These are phyloP conservation scores for Colletotrichum echinochloae DNA, from an alignment of 2,329 filamentous ascomycete genomes.

Conservation along the genomic window DNA sequence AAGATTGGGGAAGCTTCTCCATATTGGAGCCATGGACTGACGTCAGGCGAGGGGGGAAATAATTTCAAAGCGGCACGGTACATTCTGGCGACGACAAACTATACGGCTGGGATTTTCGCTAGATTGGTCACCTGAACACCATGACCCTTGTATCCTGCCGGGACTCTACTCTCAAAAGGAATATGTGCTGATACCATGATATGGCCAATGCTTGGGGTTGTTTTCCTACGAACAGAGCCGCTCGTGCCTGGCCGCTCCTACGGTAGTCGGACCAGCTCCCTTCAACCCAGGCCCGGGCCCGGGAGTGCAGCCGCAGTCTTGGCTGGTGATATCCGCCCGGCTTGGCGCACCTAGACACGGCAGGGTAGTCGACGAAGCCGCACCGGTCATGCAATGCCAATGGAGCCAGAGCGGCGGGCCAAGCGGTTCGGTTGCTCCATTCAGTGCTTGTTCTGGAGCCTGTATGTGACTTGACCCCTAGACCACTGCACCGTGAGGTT, in stretches of 20 bases:
- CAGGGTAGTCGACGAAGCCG: slow-evolving; percentile 2
- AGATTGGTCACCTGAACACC: neutral
- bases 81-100: neutral
- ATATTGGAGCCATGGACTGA: neutral
- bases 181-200: neutral
- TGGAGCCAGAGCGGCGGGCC: slow-evolving; percentile 6
- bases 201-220: neutral
- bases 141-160: neutral
- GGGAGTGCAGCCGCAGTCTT: slow-evolving; percentile 10
- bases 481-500: neutral
- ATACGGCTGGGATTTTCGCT: neutral
- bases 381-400: neutral
- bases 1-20: slow-evolving; percentile 7
- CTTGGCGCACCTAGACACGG: slow-evolving; percentile 4
- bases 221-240: neutral
- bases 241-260: neutral
- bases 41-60: neutral
- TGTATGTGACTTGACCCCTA: neutral
- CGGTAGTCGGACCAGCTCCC: neutral
- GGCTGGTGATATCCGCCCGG: slow-evolving; percentile 7
- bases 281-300: neutral
- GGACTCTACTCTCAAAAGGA: neutral
- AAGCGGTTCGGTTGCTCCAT: neutral
- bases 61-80: slow-evolving; percentile 9
- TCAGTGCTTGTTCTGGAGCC: neutral